phyloP scores from a whole-genome alignment of 1,139 yeast species.

The Yamadazyma mexicana region DNA sequence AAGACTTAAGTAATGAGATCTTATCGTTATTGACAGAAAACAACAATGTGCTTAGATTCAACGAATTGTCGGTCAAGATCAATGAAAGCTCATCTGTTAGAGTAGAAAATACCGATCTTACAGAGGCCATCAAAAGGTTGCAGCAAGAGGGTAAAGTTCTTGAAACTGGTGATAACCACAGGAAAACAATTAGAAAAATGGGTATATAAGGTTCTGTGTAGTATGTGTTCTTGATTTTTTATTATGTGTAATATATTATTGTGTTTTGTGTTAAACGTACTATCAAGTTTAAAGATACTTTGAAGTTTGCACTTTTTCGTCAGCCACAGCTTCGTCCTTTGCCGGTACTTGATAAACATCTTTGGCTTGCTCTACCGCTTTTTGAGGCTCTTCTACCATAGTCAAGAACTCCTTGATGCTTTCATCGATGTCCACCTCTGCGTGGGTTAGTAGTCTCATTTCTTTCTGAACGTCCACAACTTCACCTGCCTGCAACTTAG shows the following conservation, averaged over 20 bases:
- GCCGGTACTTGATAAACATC: neutral
- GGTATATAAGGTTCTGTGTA: neutral
- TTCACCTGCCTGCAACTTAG: conserved; percentile 30
- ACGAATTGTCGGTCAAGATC: conserved; percentile 59
- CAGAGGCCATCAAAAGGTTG: conserved; percentile 66
- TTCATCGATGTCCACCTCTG: conserved; percentile 41
- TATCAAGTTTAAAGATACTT: conserved; percentile 23
- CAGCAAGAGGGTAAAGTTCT: conserved; percentile 74
- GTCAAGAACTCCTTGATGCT: conserved; percentile 37
- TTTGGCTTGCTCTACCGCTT: neutral
- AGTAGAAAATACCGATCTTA: conserved; percentile 70
- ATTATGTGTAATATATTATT: neutral
- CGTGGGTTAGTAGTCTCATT: conserved; percentile 36
- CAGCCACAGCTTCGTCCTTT: neutral
- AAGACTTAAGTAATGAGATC: conserved; percentile 68
- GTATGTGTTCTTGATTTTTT: neutral
- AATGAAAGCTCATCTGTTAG: conserved; percentile 70
- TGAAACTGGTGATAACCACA: conserved; percentile 71
- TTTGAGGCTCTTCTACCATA: conserved; percentile 26
- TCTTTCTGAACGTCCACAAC: conserved; percentile 39
- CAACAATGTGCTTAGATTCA: conserved; percentile 52
- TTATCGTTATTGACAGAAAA: conserved; percentile 46
- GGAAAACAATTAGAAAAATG: conserved; percentile 60
- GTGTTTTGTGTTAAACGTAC: neutral
- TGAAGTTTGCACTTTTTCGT: conserved; percentile 52